phyloP scores from a whole-genome alignment of 768 basidiomycete genomes.

The Rhodotorula babjevae region DNA sequence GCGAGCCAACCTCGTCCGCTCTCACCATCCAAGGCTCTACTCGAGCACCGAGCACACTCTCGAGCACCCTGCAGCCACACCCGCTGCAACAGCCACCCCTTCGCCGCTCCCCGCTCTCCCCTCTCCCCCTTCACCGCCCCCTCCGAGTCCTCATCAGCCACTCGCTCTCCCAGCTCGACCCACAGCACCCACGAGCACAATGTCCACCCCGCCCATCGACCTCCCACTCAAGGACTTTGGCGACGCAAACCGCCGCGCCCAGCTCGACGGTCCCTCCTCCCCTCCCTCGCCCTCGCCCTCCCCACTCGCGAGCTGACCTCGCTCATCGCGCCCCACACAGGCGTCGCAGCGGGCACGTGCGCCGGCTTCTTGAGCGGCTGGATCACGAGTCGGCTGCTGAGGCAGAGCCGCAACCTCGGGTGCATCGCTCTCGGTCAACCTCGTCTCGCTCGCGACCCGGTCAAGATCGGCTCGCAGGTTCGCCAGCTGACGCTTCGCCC shows the following conservation, averaged over 20 bases:
- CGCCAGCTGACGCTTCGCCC: no score
- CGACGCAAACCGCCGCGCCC: slow-evolving; percentile 19
- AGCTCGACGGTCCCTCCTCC: slow-evolving; percentile 19
- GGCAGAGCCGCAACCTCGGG: slow-evolving; percentile 21
- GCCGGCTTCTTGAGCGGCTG: slow-evolving; percentile 29
- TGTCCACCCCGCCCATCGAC: neutral
- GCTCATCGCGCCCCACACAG: neutral
- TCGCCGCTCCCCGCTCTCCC: no score
- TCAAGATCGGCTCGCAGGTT: neutral
- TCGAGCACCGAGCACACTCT: no score
- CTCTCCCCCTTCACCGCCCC: no score
- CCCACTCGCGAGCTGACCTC: neutral
- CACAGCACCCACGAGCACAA: neutral
- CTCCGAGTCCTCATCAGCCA: no score
- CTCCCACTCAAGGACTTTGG: slow-evolving; percentile 20
- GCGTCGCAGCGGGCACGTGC: slow-evolving; percentile 30
- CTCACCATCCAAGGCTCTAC: no score
- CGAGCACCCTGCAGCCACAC: no score
- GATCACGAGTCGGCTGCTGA: slow-evolving; percentile 6
- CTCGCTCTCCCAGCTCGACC: neutral
- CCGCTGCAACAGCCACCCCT: no score
- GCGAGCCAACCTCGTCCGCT: no score
- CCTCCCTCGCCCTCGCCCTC: no score
- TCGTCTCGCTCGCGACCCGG: neutral
- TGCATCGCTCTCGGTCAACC: no score